Percentiles rank a stretch among this genome's conserved stretches.
Evolutionary conservation across 257 asterid genomes (phyloP).

Genomic region (Salvia miltiorrhiza): DNA sequence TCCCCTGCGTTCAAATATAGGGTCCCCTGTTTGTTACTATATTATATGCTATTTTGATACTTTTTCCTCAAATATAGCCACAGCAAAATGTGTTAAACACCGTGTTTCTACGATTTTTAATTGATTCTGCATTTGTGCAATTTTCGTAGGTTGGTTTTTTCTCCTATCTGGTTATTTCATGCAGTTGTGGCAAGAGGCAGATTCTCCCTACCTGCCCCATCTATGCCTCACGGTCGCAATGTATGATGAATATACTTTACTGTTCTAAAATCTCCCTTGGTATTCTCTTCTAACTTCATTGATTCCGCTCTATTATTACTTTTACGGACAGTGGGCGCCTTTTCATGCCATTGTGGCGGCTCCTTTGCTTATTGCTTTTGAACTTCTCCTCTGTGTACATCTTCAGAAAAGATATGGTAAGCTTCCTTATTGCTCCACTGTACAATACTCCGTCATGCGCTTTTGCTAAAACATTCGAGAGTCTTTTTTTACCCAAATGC

Average conservation of each 20-base stretch:
- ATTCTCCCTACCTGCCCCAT: conserved; percentile 97
- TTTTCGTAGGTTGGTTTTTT: conserved; percentile 64
- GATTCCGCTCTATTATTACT: conserved; percentile 21
- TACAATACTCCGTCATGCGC: too few species aligned
- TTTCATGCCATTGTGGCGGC: conserved; percentile 80
- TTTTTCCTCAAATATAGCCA: neutral
- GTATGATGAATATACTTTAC: conserved; percentile 43
- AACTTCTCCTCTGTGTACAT: conserved; percentile 82
- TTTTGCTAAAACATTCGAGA: neutral
- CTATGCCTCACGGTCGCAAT: conserved; percentile 87
- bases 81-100: neutral
- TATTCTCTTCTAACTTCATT: neutral
- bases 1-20: neutral
- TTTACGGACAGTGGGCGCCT: conserved; percentile 88
- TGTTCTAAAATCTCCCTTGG: conserved; percentile 9
- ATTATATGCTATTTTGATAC: neutral
- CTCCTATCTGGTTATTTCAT: conserved; percentile 95
- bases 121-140: neutral
- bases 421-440: conserved; percentile 17
- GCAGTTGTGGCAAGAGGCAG: conserved; percentile 93
- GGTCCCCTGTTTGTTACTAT: neutral
- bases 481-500: neutral
- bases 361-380: conserved; percentile 92
- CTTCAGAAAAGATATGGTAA: conserved; percentile 69
- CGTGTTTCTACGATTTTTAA: neutral